Conservation (phyloP, 1,139 yeast genomes). For the Blastobotrys arbuscula region DNA sequence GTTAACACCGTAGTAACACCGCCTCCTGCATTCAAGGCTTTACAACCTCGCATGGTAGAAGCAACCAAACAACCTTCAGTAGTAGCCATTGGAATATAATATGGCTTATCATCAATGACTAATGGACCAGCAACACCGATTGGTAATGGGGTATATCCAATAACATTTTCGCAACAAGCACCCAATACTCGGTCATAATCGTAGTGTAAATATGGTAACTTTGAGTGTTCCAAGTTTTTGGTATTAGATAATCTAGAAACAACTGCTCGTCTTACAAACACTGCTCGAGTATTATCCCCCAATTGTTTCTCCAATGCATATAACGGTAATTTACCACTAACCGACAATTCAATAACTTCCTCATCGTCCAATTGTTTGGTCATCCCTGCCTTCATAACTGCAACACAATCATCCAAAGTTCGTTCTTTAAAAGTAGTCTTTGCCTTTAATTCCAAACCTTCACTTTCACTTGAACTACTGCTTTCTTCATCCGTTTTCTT, state of each 20-base stretch:
- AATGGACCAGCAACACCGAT: conserved; percentile 98
- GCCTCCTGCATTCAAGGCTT: conserved; percentile 95
- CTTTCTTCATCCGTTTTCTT: conserved; percentile 18
- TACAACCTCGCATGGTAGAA: conserved; percentile 98
- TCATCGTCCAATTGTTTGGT: conserved; percentile 60
- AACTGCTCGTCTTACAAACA: conserved; percentile 83
- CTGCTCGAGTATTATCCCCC: conserved; percentile 85
- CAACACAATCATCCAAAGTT: conserved; percentile 58
- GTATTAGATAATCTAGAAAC: conserved; percentile 79
- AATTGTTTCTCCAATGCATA: conserved; percentile 92
- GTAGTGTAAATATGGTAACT: conserved; percentile 74
- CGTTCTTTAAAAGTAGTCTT: conserved; percentile 13
- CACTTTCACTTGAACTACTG: conserved; percentile 19
- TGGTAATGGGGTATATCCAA: conserved; percentile 93
- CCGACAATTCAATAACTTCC: conserved; percentile 68
- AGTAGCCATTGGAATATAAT: conserved; percentile 97
- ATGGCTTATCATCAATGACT: conserved; percentile 78
- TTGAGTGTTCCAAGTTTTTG: conserved; percentile 65
- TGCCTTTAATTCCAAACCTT: conserved; percentile 20
- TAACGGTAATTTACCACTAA: conserved; percentile 75
- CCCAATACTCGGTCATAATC: conserved; percentile 96
- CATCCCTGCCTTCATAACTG: conserved; percentile 64
- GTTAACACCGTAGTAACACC: conserved; percentile 91
- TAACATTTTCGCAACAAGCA: conserved; percentile 98
- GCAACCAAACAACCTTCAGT: conserved; percentile 99